Evolutionary conservation across 2,329 filamentous ascomycete species (phyloP).

Genomic region (Aspergillus niger): DNA sequence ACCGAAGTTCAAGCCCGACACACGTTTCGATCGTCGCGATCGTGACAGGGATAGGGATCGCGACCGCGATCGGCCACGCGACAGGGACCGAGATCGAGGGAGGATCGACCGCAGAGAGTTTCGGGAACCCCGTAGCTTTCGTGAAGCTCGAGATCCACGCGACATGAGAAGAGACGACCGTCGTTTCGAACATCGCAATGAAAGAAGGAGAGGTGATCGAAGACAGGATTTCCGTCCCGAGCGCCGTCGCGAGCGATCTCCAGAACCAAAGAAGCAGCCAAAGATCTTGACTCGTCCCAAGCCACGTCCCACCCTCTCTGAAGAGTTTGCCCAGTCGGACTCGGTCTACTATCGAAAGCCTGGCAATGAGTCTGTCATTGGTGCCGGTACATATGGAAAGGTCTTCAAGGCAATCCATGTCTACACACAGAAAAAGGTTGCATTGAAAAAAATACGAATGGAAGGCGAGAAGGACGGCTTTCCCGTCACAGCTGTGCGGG

Average conservation of each 20-base stretch:
- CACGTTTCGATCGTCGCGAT: constrained; percentile 45
- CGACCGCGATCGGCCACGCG: constrained; percentile 39
- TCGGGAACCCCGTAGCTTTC: constrained; percentile 31
- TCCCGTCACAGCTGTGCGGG: constrained; percentile 91
- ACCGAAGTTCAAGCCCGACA: constrained; percentile 44
- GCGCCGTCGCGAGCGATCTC: constrained; percentile 52
- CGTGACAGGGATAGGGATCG: constrained; percentile 41
- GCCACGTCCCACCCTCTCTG: constrained; percentile 67
- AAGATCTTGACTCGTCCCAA: constrained; percentile 71
- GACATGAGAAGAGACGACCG: constrained; percentile 42
- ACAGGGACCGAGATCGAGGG: constrained; percentile 34
- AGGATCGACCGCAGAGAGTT: constrained; percentile 39
- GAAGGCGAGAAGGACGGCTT: constrained; percentile 99
- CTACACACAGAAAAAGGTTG: constrained; percentile 75
- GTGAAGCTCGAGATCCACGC: constrained; percentile 32
- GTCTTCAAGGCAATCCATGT: constrained; percentile 89
- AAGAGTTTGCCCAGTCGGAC: constrained; percentile 74
- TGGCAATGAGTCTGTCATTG: constrained; percentile 95
- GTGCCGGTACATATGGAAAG: constrained; percentile 92
- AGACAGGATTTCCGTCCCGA: constrained; percentile 41
- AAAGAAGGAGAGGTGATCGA: constrained; percentile 41
- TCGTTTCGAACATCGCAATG: constrained; percentile 44
- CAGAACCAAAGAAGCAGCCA: constrained; percentile 57
- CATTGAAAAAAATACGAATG: constrained; percentile 98
- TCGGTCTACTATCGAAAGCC: constrained; percentile 95